A percentile compares a stretch with the other conserved stretches of the same genome.
Conservation (phyloP, 169 alveolate species). For the Plasmodium inui region DNA sequence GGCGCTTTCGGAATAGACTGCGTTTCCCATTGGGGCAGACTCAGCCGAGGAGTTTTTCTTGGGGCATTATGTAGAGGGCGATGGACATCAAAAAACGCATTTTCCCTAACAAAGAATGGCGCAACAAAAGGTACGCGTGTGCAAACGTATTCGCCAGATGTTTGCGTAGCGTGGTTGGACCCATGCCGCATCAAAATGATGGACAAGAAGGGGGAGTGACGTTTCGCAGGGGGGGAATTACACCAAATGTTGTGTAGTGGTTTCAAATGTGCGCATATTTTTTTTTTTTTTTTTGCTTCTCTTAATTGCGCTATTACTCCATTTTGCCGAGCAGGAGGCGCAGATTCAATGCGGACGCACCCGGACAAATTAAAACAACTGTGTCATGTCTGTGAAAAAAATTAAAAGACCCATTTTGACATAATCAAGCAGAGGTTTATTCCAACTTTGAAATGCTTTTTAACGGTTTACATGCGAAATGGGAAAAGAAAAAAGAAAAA, state of each 20-base stretch:
- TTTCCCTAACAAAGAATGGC: background rate
- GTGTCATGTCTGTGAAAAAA: background rate
- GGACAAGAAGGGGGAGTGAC: background rate
- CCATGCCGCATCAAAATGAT: background rate
- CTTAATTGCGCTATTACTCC: background rate
- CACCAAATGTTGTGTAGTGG: background rate
- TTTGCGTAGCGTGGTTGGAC: background rate
- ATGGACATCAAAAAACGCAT: background rate
- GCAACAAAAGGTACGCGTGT: background rate
- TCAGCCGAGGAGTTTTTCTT: background rate
- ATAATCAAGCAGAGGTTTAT: background rate
- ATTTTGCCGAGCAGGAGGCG: background rate
- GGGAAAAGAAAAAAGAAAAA: background rate
- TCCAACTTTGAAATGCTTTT: background rate
- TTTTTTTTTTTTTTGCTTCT: too few relatives aligned
- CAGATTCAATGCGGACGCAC: background rate
- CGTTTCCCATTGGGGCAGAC: constrained; percentile 24
- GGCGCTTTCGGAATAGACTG: constrained; percentile 1
- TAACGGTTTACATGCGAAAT: background rate
- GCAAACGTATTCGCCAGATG: background rate
- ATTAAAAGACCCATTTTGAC: background rate
- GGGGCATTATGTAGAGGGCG: background rate
- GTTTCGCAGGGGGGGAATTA: background rate
- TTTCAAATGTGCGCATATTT: background rate
- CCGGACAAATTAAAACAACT: background rate